phyloP scores from a whole-genome alignment of 2,329 filamentous ascomycete species.

The Eutypella sp. region DNA sequence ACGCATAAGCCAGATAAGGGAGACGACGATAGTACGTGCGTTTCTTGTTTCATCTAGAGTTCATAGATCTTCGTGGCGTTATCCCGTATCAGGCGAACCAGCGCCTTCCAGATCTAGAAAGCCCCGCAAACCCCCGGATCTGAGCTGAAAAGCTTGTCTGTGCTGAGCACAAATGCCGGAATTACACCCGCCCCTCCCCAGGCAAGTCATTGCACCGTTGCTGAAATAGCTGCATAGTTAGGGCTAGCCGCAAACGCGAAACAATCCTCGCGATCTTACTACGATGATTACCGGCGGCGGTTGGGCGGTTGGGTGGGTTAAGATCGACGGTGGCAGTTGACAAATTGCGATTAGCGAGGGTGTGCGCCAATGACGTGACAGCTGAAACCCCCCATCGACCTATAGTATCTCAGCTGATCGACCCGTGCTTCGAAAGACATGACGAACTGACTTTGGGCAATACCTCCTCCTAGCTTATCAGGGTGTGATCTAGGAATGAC shows the following conservation, averaged over 20 bases:
- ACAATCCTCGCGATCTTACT: background rate
- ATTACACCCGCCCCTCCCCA: background rate
- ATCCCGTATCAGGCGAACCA: background rate
- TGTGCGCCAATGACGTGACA: background rate
- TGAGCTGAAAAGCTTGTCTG: background rate
- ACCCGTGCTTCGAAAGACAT: background rate
- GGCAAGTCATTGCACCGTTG: background rate
- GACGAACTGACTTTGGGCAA: background rate
- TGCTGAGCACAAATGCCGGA: background rate
- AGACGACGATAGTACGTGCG: too few relatives aligned
- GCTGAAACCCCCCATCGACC: background rate
- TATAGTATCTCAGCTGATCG: background rate
- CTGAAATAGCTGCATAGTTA: background rate
- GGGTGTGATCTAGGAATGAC: too few relatives aligned
- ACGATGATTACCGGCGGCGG: too few relatives aligned
- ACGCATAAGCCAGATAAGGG: too few relatives aligned
- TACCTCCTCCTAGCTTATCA: too few relatives aligned
- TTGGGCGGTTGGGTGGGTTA: background rate
- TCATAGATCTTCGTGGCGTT: too few relatives aligned
- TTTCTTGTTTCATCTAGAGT: too few relatives aligned
- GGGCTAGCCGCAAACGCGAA: background rate
- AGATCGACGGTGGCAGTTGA: background rate
- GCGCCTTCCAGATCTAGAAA: background rate
- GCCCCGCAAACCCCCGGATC: background rate
- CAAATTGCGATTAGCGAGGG: background rate